These are phyloP conservation scores for Pochonia chlamydosporia DNA, from an alignment of 2,329 filamentous ascomycete genomes.

Conservation along the genomic window DNA sequence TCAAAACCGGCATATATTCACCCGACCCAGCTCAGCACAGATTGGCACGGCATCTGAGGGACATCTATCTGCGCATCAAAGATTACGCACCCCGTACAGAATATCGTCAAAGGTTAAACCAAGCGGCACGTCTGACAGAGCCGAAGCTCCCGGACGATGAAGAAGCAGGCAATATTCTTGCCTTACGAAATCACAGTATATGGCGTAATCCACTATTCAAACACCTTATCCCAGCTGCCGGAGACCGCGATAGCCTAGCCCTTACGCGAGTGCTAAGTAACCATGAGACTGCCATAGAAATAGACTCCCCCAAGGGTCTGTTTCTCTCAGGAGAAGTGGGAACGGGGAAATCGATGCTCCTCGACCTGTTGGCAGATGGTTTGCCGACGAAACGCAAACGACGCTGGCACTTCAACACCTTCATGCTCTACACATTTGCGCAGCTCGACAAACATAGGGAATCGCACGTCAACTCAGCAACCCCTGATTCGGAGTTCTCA, in stretches of 20 bases:
- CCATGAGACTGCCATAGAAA: conserved; percentile 64
- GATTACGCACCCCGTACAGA: conserved; percentile 71
- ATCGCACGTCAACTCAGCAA: conserved; percentile 14
- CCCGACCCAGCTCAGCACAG: conserved; percentile 69
- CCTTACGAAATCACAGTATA: conserved; percentile 48
- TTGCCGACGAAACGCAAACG: conserved; percentile 67
- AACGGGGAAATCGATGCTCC: conserved; percentile 79
- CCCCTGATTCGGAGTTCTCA: conserved; percentile 49
- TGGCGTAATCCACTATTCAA: conserved; percentile 53
- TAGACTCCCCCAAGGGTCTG: conserved; percentile 68
- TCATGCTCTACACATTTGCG: conserved; percentile 74
- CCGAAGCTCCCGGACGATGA: conserved; percentile 21
- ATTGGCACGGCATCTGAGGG: conserved; percentile 69
- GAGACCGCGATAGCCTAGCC: conserved; percentile 54
- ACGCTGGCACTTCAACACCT: conserved; percentile 79
- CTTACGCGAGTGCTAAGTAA: conserved; percentile 63
- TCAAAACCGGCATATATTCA: conserved; percentile 60
- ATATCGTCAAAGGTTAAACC: conserved; percentile 60
- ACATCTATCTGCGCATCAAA: conserved; percentile 68
- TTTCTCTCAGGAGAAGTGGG: conserved; percentile 79
- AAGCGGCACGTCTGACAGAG: conserved; percentile 46
- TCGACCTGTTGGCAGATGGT: conserved; percentile 74
- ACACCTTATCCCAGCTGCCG: conserved; percentile 50
- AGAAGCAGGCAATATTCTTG: conserved; percentile 33
- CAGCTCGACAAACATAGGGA: conserved; percentile 62